phyloP scores from a whole-genome alignment of 225 moss, liverwort and hornwort genomes.

The Rhytidiadelphus loreus region DNA sequence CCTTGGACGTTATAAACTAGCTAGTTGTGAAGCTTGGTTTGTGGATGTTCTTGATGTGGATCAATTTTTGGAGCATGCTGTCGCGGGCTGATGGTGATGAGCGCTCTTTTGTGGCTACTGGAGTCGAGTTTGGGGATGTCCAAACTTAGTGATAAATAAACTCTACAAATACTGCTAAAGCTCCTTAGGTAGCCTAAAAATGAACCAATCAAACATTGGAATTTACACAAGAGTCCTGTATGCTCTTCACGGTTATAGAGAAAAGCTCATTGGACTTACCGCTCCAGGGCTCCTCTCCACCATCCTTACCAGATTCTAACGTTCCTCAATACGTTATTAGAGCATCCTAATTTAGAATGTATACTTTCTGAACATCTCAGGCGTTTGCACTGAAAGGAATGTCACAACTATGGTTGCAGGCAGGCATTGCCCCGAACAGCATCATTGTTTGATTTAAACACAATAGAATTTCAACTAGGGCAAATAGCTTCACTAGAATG shows the following conservation, averaged over 20 bases:
- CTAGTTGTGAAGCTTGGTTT: neutral
- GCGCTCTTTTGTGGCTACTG: neutral
- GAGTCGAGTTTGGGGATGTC: neutral
- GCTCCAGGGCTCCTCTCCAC: neutral
- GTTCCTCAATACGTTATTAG: neutral
- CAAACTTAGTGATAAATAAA: neutral
- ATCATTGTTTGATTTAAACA: neutral
- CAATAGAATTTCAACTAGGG: too few species aligned
- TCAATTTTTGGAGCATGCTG: too few species aligned
- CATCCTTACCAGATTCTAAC: neutral
- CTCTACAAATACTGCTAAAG: neutral
- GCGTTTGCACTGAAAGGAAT: neutral
- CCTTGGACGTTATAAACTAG: neutral
- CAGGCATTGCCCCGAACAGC: constrained; percentile 3
- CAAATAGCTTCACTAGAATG: neutral
- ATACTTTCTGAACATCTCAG: too few species aligned
- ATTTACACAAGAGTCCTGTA: too few species aligned
- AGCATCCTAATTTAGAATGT: neutral
- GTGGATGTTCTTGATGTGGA: neutral
- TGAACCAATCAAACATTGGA: neutral
- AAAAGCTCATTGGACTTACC: neutral
- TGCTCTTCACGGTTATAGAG: neutral
- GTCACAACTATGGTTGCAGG: neutral
- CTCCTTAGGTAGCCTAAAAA: too few species aligned
- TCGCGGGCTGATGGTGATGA: neutral